Evolutionary conservation across 345 rosid species (phyloP).

Genomic region (Brassica carinata): DNA sequence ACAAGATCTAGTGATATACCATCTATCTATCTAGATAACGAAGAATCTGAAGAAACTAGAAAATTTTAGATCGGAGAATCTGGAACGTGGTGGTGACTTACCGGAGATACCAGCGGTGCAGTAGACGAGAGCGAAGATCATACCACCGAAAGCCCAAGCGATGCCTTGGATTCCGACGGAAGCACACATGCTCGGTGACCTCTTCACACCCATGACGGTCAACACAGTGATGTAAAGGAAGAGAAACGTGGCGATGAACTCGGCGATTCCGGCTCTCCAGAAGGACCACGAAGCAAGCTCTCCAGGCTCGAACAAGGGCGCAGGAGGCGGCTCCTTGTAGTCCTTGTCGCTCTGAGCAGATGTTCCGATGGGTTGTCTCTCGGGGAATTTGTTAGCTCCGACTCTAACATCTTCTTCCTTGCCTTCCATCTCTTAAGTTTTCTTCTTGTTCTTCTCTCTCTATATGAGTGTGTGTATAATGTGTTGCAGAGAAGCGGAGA

Average conservation of each 20-base stretch:
- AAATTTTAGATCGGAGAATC: background rate
- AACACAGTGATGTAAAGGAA: constrained; percentile 51
- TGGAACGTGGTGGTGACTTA: constrained; percentile 12
- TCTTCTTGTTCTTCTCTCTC: background rate
- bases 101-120: constrained; percentile 54
- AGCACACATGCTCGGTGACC: constrained; percentile 45
- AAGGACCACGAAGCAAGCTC: constrained; percentile 50
- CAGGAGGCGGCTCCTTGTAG: constrained; percentile 58
- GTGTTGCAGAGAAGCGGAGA: constrained; percentile 27
- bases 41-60: background rate
- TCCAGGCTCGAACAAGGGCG: constrained; percentile 47
- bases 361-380: constrained; percentile 56
- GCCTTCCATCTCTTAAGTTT: constrained; percentile 43
- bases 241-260: constrained; percentile 51
- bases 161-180: constrained; percentile 54
- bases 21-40: constrained; percentile 12
- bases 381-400: constrained; percentile 54
- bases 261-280: constrained; percentile 54
- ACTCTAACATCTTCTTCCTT: constrained; percentile 54
- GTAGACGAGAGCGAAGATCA: constrained; percentile 56
- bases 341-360: constrained; percentile 51
- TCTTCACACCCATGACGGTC: constrained; percentile 51
- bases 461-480: constrained; percentile 7
- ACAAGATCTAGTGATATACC: constrained; percentile 11
- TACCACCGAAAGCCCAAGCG: constrained; percentile 59